Conservation (phyloP, 2,329 filamentous ascomycete genomes). For the Aspergillus fumigatus region DNA sequence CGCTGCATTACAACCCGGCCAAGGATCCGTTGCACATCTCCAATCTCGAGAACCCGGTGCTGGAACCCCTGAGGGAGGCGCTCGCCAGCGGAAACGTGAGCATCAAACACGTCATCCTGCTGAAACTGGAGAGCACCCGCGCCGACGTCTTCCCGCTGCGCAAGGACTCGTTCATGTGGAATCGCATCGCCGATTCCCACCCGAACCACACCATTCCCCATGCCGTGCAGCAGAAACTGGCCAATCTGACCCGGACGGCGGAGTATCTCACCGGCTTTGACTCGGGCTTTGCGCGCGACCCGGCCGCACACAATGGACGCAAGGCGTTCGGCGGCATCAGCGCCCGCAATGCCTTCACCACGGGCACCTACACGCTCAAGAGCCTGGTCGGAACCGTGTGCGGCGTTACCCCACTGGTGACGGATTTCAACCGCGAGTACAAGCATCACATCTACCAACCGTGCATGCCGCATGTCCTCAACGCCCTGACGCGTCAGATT, state of each 20-base stretch:
- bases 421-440: constrained; percentile 43
- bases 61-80: constrained; percentile 22
- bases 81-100: constrained; percentile 26
- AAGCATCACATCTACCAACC: constrained; percentile 43
- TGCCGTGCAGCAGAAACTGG: constrained; percentile 19
- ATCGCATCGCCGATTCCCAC: constrained; percentile 35
- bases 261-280: constrained; percentile 25
- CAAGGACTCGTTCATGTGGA: constrained; percentile 35
- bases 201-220: constrained; percentile 32
- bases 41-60: constrained; percentile 30
- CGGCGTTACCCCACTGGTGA: constrained; percentile 40
- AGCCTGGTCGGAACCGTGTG: constrained; percentile 42
- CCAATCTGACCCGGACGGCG: constrained; percentile 27
- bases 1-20: constrained; percentile 30
- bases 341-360: constrained; percentile 39
- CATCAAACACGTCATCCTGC: constrained; percentile 43
- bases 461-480: constrained; percentile 38
- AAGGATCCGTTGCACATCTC: constrained; percentile 41
- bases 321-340: constrained; percentile 39
- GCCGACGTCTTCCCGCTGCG: constrained; percentile 44
- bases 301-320: constrained; percentile 11
- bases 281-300: constrained; percentile 22
- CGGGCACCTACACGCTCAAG: constrained; percentile 44
- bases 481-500: constrained; percentile 20
- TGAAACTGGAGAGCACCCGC: constrained; percentile 45